Percentiles rank a stretch among this genome's conserved stretches.
phyloP scores from a whole-genome alignment of 495 filamentous ascomycete species.

The Penicillium coprophilum region DNA sequence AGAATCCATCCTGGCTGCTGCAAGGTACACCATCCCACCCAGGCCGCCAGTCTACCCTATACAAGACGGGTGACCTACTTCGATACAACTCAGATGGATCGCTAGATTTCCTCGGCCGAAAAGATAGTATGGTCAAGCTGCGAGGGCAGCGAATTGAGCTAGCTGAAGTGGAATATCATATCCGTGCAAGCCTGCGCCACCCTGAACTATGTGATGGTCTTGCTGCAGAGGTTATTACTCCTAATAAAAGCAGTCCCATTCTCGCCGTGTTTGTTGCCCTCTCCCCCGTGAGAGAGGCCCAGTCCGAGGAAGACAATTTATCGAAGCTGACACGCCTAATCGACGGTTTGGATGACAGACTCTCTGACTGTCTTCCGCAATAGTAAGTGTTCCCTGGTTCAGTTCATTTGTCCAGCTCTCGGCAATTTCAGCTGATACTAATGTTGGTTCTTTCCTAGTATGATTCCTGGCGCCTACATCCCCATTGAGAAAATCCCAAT shows the following conservation, averaged over 20 bases:
- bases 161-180: conserved; percentile 17
- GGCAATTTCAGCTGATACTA: no score
- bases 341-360: not conserved
- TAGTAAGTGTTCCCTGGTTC: not conserved
- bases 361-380: not conserved
- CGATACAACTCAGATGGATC: not conserved
- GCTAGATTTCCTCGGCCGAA: not conserved
- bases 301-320: no score
- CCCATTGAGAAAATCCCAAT: not conserved
- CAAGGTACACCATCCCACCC: not conserved
- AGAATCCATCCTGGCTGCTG: no score
- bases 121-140: not conserved
- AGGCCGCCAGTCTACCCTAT: not conserved
- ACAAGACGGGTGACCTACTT: conserved; percentile 3
- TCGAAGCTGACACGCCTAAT: conserved; percentile 25
- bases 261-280: no score
- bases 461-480: not conserved
- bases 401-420: no score
- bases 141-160: not conserved
- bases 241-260: no score
- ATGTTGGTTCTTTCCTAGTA: not conserved
- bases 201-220: no score
- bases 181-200: conserved; percentile 32
- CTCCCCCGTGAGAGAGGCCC: no score
- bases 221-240: no score